phyloP scores from a whole-genome alignment of 257 asterid genomes.

The Eucommia ulmoides region DNA sequence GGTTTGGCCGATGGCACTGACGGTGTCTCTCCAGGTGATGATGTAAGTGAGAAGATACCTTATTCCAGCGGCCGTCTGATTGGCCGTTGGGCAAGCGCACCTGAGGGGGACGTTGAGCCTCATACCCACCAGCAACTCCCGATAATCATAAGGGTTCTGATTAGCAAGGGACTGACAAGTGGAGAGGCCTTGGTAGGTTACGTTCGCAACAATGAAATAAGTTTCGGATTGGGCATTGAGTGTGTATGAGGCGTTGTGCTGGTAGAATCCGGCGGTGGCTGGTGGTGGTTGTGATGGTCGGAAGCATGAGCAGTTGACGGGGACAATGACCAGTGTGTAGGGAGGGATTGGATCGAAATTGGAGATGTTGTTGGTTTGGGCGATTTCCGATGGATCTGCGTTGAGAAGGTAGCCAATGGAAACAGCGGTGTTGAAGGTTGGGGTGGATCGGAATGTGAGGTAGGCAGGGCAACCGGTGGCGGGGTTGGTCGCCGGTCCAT shows the following conservation, averaged over 20 bases:
- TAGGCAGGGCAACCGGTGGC: constrained; percentile 33
- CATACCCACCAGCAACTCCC: constrained; percentile 6
- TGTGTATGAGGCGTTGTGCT: constrained; percentile 43
- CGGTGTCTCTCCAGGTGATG: constrained; percentile 13
- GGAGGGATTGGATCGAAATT: constrained; percentile 15
- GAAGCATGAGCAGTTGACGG: constrained; percentile 40
- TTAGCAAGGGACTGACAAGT: constrained; percentile 40
- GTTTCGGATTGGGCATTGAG: constrained; percentile 19
- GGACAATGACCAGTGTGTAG: constrained; percentile 29
- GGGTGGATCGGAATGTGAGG: constrained; percentile 45
- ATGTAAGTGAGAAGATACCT: constrained; percentile 33
- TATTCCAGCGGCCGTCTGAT: constrained; percentile 30
- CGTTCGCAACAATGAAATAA: constrained; percentile 29
- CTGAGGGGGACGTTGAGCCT: constrained; percentile 31
- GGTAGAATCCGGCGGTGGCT: constrained; percentile 13
- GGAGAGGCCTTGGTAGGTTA: constrained; percentile 41
- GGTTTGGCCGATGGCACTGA: constrained; percentile 4
- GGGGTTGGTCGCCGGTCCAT: constrained; percentile 23
- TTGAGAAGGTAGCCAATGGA: constrained; percentile 28
- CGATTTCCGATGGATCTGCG: constrained; percentile 31
- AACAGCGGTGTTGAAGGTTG: constrained; percentile 32
- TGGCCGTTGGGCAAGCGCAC: constrained; percentile 52
- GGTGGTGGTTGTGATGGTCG: background rate
- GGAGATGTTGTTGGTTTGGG: constrained; percentile 32
- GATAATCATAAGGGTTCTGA: constrained; percentile 22